Conservation (phyloP, 2,329 filamentous ascomycete species). For the Diaporthe eres region DNA sequence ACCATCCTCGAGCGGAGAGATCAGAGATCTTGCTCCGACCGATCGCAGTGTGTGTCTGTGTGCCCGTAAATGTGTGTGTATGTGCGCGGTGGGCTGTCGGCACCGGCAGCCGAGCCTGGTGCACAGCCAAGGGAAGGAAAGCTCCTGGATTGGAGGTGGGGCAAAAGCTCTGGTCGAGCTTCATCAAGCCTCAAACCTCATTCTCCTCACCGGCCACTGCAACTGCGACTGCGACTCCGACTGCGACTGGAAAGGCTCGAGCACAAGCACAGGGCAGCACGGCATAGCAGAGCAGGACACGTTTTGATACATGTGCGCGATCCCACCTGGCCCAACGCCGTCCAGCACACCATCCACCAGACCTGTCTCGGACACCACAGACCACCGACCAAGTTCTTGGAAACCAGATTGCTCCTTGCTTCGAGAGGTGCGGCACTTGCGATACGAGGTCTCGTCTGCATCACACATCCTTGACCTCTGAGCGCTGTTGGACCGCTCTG, state of each 20-base stretch:
- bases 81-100: slow-evolving; percentile 16
- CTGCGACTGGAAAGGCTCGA: background rate
- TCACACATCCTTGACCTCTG: slow-evolving; percentile 13
- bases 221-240: background rate
- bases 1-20: background rate
- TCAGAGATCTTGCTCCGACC: slow-evolving; percentile 21
- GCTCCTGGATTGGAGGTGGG: background rate
- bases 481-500: background rate
- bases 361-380: slow-evolving; percentile 20
- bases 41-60: slow-evolving; percentile 26
- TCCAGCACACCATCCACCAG: slow-evolving; percentile 10
- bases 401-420: slow-evolving; percentile 23
- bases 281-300: background rate
- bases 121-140: background rate
- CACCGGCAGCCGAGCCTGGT: slow-evolving; percentile 14
- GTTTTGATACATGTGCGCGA: slow-evolving; percentile 4
- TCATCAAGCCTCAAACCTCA: background rate
- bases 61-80: background rate
- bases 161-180: background rate
- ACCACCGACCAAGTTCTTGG: slow-evolving; percentile 24
- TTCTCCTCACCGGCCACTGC: background rate
- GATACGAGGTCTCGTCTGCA: slow-evolving; percentile 23
- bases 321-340: background rate
- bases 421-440: slow-evolving; percentile 23
- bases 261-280: slow-evolving; percentile 1